phyloP scores from a whole-genome alignment of 1,139 yeast species.

The Debaryomycetaceae sp. region DNA sequence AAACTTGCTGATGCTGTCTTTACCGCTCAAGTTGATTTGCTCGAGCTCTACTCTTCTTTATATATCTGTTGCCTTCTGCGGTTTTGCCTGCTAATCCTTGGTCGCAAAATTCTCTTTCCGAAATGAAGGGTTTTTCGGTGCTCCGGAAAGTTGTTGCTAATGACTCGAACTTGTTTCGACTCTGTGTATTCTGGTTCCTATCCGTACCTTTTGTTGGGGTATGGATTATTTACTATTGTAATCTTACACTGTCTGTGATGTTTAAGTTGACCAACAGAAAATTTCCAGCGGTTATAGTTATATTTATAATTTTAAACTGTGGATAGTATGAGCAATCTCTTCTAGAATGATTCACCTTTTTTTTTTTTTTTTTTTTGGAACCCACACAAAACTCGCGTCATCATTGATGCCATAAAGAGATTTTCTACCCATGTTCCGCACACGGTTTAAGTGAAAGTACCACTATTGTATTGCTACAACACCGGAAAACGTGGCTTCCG shows the following conservation, averaged over 20 bases:
- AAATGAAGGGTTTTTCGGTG: background rate
- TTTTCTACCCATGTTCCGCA: conserved; percentile 1
- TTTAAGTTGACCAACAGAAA: background rate
- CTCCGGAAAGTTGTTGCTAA: background rate
- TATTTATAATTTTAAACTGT: conserved; percentile 5
- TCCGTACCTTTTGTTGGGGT: no score
- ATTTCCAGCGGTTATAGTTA: conserved; percentile 5
- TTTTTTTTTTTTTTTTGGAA: background rate
- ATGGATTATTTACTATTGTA: no score
- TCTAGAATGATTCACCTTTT: conserved; percentile 5
- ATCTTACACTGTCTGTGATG: background rate
- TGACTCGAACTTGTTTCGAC: background rate
- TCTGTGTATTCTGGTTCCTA: no score
- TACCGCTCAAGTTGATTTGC: no score
- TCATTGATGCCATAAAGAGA: conserved; percentile 1
- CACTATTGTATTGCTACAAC: background rate
- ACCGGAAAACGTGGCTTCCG: background rate
- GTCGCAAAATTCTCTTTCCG: background rate
- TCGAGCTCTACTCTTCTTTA: no score
- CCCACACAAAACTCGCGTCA: conserved; percentile 5
- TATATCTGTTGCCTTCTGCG: background rate
- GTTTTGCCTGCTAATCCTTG: background rate
- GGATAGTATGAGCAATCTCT: conserved; percentile 5
- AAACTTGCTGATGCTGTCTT: no score
- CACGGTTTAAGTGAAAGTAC: conserved; percentile 1